Base-by-base conservation (phyloP, 352 stramenopile species). In the Pythium pyrilobum region DNA sequence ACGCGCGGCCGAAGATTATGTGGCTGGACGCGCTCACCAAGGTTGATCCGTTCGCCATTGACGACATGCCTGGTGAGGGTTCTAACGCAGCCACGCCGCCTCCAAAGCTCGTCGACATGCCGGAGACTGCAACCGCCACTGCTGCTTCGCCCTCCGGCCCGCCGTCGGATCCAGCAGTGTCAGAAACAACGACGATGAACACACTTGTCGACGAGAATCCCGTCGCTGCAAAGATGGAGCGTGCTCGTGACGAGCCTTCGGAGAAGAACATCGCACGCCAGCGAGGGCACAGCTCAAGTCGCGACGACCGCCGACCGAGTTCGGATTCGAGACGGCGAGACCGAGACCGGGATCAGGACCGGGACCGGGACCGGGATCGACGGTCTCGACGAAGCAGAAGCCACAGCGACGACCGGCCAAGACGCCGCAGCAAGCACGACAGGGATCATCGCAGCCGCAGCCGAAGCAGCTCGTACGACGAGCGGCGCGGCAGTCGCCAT, bases 1-100 rank as follows among this genome's bases (percentile, higher is more conserved):
- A 93, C 64, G 69, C 58, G 33, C 52, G 72, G 25, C 54, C 79
- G 50, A 79, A 74, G 25, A 46, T 87, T 36, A 47, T 72, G 40
- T 93, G 82, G 82, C 50, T 93, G 2, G 74, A 93, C 21, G 74
- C 82, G 8, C 66, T 93, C 2, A 92, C 82, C 0, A 71, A 81
- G 15, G 60, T 72, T 5, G 75, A 92, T 52, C 79, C 79, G 15
- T 92, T 90, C 46, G 74, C 62, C 4, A 59, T 77, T 15, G 69
- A 90, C 29, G 73, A 88, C 37, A 42, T 69, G 16, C 62, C 60
- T 3, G 44, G 77, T 34, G 56, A 38, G 3, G 31, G 31, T 36
- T 15, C 31, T 8, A 36, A n/a, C 34, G 16, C 15, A 38, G 39
- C 39, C 39, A 23, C 37, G 12, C 31, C 31, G n/a, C n/a, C n/a